These are phyloP conservation scores for Coleophoma eucalyptorum DNA, from an alignment of 2,329 filamentous ascomycete genomes.

Conservation along the genomic window DNA sequence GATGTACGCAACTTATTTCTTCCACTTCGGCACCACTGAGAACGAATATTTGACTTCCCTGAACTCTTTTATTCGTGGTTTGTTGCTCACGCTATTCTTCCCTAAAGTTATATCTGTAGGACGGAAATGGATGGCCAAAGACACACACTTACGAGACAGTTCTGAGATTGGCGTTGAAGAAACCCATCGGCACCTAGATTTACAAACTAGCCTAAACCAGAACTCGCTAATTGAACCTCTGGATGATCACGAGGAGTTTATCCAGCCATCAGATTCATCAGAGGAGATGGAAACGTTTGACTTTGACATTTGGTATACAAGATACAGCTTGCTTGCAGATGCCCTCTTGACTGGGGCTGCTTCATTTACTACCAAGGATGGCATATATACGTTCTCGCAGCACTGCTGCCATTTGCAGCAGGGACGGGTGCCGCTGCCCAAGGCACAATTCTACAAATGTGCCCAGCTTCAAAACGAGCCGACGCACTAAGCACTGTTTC, in stretches of 20 bases:
- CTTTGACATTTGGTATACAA: conserved; percentile 66
- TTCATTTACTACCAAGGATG: conserved; percentile 59
- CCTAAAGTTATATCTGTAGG: conserved; percentile 38
- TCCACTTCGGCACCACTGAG: conserved; percentile 37
- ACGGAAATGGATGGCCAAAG: conserved; percentile 28
- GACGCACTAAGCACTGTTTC: conserved; percentile 69
- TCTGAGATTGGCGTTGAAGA: conserved; percentile 24
- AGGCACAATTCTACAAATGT: conserved; percentile 69
- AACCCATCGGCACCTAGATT: conserved; percentile 21
- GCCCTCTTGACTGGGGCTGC: conserved; percentile 60
- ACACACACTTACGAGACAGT: too few relatives aligned
- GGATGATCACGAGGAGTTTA: conserved; percentile 12
- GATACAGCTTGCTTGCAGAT: conserved; percentile 63
- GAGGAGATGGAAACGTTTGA: conserved; percentile 33
- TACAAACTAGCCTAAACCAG: conserved; percentile 38
- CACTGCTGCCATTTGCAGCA: conserved; percentile 63
- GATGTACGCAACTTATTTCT: conserved; percentile 41
- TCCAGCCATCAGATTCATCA: conserved; percentile 3
- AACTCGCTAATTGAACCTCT: conserved; percentile 7
- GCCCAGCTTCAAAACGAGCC: conserved; percentile 53
- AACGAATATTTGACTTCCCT: conserved; percentile 41
- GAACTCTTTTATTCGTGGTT: conserved; percentile 37
- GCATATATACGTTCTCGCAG: conserved; percentile 66
- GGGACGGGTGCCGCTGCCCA: conserved; percentile 68
- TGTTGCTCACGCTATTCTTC: conserved; percentile 39